phyloP scores from a whole-genome alignment of 2,329 filamentous ascomycete genomes.

The Escovopsis sp. region DNA sequence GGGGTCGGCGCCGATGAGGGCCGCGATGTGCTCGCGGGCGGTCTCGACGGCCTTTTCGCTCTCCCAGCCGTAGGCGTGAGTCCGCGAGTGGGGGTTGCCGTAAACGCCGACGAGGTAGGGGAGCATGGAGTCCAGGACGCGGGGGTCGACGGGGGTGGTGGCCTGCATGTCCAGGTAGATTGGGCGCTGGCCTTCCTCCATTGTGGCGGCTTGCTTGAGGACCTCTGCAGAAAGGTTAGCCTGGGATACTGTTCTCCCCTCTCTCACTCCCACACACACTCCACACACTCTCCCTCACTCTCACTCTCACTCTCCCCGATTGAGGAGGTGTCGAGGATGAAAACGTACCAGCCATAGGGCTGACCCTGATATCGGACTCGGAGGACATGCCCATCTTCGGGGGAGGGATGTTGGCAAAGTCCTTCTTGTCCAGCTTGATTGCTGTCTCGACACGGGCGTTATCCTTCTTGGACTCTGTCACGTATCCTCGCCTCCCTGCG shows the following conservation, averaged over 20 bases:
- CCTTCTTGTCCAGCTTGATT: slow-evolving; percentile 74
- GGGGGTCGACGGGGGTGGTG: slow-evolving; percentile 85
- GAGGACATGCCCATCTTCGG: slow-evolving; percentile 16
- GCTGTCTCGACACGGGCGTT: slow-evolving; percentile 74
- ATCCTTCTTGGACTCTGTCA: slow-evolving; percentile 67
- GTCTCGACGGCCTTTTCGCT: slow-evolving; percentile 87
- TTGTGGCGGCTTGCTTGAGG: slow-evolving; percentile 77
- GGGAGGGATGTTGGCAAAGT: slow-evolving; percentile 46
- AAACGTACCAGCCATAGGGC: slow-evolving; percentile 49
- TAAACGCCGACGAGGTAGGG: slow-evolving; percentile 88
- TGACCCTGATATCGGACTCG: slow-evolving; percentile 44
- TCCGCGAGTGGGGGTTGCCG: slow-evolving; percentile 93
- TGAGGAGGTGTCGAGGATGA: slow-evolving; percentile 4
- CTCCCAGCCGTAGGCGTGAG: slow-evolving; percentile 97
- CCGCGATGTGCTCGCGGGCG: slow-evolving; percentile 68
- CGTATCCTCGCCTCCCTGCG: slow-evolving; percentile 51
- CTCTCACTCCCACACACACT: too few species aligned
- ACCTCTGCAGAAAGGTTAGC: slow-evolving; percentile 37
- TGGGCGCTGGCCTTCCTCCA: slow-evolving; percentile 83
- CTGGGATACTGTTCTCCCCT: neutral
- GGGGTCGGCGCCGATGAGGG: slow-evolving; percentile 78
- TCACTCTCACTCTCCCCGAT: neutral
- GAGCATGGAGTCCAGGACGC: slow-evolving; percentile 92
- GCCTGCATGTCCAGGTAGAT: slow-evolving; percentile 99
- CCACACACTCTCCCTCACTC: too few species aligned